Evolutionary conservation across 1,284 basidiomycete genomes (phyloP), one percentile per base, ranked within the genome.

Genomic region (Irpex sp.): DNA sequence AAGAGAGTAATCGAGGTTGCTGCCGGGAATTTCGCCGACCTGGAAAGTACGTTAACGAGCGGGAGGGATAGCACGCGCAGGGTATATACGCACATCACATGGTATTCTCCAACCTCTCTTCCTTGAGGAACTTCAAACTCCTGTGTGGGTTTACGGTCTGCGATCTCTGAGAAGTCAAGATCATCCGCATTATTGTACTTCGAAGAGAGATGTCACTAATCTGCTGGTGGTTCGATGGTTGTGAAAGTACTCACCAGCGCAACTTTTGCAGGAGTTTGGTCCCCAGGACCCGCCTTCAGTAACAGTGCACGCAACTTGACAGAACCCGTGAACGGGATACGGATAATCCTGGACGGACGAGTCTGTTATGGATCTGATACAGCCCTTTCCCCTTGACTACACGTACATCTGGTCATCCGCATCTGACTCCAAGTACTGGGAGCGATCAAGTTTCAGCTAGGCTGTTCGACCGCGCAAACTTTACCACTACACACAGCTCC

Each of bases 371-470:
- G 19, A 47, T 11, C 9, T 26, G 11, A 49, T 46, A 33, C 11
- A 33, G 53, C 2, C 6, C 21, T 7, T 15, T 55, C 67, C 55
- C 65, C 63, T 63, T 8, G 11, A n/a, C 17, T 56, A 21, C 17
- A 15, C 60, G 67, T 74, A 92, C 90, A 94, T 75, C 74, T 93
- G 90, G 71, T 93, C 91, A 73, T 94, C 92, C 43, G 88, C 88
- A 67, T 94, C 92, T 11, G 92, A 93, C 72, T 92, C 87, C 49
- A 94, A 67, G 67, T 77, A 90, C 92, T 94, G 63, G 1, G 50
- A 61, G 57, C 21, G 6, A 60, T 33, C 55, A 58, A 33, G 56
- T 17, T 47, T 39, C 61, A n/a, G 63, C 68, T 57, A 19, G 4
- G 55, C 36, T 11, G 56, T 46, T 43, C 13, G 36, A 46, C 2